Conservation (phyloP, 1,139 yeast genomes). For the Suhomyces terraborum region DNA sequence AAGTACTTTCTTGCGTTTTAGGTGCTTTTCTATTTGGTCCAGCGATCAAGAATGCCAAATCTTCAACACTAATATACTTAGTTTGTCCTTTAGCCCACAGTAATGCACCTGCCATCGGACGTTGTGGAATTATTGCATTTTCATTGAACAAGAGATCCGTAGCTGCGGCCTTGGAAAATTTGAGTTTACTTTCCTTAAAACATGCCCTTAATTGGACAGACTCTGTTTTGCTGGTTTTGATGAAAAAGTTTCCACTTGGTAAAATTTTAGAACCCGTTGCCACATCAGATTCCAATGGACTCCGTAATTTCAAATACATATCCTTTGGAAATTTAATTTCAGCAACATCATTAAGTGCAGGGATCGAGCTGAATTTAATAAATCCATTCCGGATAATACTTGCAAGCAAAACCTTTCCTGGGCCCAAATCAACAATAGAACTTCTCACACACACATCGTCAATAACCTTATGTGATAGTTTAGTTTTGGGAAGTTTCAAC, state of each 20-base stretch:
- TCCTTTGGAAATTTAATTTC: conserved; percentile 42
- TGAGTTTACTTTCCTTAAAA: conserved; percentile 43
- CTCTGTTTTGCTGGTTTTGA: conserved; percentile 60
- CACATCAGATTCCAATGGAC: conserved; percentile 26
- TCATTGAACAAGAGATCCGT: conserved; percentile 62
- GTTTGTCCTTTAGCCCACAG: conserved; percentile 85
- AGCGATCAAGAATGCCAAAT: conserved; percentile 57
- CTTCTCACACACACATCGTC: conserved; percentile 61
- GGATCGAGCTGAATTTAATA: conserved; percentile 40
- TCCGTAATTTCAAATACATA: conserved; percentile 27
- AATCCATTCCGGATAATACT: conserved; percentile 42
- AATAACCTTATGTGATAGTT: conserved; percentile 64
- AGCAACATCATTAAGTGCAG: conserved; percentile 41
- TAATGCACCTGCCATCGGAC: conserved; percentile 79
- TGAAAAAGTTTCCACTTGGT: conserved; percentile 71
- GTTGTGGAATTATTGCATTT: conserved; percentile 63
- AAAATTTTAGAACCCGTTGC: conserved; percentile 43
- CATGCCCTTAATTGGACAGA: conserved; percentile 43
- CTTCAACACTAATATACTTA: conserved; percentile 57
- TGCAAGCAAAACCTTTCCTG: conserved; percentile 40
- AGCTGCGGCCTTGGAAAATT: conserved; percentile 20
- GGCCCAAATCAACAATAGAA: conserved; percentile 34
- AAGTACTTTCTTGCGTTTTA: conserved; percentile 54
- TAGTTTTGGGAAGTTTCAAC: conserved; percentile 59
- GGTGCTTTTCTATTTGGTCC: conserved; percentile 61